These are phyloP conservation scores for Camelina hispida DNA, from an alignment of 345 rosid genomes.

Conservation along the genomic window DNA sequence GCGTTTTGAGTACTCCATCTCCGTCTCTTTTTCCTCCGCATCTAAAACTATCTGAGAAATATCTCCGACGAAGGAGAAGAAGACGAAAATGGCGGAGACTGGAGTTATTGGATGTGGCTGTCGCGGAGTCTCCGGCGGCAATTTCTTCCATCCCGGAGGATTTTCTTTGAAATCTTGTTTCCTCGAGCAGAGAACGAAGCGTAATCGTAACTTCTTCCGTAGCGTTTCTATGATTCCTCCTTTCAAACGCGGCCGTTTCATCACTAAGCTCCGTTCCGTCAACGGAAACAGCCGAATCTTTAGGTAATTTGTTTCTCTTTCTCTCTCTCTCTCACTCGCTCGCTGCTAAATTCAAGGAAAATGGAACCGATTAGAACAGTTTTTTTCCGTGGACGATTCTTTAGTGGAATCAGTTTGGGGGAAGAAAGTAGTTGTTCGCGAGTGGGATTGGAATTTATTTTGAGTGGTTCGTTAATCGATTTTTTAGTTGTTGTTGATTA, in stretches of 20 bases:
- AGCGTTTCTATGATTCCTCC: constrained; percentile 54
- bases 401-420: constrained; percentile 22
- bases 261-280: constrained; percentile 49
- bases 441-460: background rate
- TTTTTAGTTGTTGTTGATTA: constrained; percentile 18
- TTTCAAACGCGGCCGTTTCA: constrained; percentile 48
- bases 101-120: constrained; percentile 55
- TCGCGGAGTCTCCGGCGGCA: constrained; percentile 45
- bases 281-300: constrained; percentile 52
- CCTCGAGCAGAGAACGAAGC: constrained; percentile 45
- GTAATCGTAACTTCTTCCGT: constrained; percentile 50
- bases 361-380: constrained; percentile 21
- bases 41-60: constrained; percentile 43
- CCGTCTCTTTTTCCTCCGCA: constrained; percentile 51
- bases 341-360: constrained; percentile 9
- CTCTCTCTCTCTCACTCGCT: background rate
- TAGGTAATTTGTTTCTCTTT: constrained; percentile 44
- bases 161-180: constrained; percentile 44
- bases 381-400: constrained; percentile 24
- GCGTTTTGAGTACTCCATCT: constrained; percentile 44
- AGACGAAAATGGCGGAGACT: constrained; percentile 51
- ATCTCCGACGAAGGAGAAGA: constrained; percentile 48
- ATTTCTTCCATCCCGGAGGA: constrained; percentile 38
- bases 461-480: background rate
- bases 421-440: background rate